phyloP scores from a whole-genome alignment of 306 rosid genomes.

The Begonia fuchsioides region DNA sequence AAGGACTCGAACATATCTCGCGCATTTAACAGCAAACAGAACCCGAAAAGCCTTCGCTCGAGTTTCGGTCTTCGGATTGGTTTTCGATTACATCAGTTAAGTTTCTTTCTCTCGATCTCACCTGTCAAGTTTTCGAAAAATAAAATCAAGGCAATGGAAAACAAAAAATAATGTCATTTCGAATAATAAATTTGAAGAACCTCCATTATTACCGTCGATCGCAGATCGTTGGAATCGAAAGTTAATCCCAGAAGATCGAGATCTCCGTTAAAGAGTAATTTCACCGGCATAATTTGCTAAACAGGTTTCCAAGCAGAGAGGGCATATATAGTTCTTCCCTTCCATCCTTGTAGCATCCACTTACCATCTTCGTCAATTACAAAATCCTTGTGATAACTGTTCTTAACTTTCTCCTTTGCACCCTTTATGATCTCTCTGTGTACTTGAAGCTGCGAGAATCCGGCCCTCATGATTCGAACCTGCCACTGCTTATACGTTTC shows the following conservation, averaged over 20 bases:
- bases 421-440: slow-evolving; percentile 20
- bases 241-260: background rate
- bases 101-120: too few species aligned
- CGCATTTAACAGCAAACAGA: too few species aligned
- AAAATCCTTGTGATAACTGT: slow-evolving; percentile 67
- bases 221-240: too few species aligned
- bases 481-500: slow-evolving; percentile 97
- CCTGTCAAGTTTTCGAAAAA: too few species aligned
- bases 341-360: slow-evolving; percentile 97
- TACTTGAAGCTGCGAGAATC: slow-evolving; percentile 45
- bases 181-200: too few species aligned
- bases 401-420: slow-evolving; percentile 38
- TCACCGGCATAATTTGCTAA: slow-evolving; percentile 7
- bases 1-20: too few species aligned
- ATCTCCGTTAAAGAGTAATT: background rate
- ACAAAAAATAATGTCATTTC: too few species aligned
- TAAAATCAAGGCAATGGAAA: too few species aligned
- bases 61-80: too few species aligned
- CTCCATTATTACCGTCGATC: too few species aligned
- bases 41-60: too few species aligned
- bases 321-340: slow-evolving; percentile 70
- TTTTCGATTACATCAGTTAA: too few species aligned
- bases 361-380: slow-evolving; percentile 66
- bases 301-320: slow-evolving; percentile 77
- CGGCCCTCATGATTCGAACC: slow-evolving; percentile 67